Evolutionary conservation across 441 rosid genomes (phyloP).

Genomic region (Capsella rubella): DNA sequence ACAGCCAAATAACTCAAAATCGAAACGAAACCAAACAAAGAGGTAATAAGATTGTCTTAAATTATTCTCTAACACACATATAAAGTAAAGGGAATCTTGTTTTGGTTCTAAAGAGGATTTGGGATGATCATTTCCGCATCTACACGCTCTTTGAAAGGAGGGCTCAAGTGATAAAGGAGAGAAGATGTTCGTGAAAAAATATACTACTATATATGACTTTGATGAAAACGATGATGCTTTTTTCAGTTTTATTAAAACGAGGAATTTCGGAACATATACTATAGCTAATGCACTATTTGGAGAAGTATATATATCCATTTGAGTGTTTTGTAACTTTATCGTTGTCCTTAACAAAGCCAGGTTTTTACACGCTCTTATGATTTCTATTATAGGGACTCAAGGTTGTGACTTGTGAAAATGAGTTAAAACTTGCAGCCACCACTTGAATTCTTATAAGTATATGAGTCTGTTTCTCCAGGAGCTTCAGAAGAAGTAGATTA

Average conservation of each 20-base stretch:
- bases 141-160: slow-evolving; percentile 7
- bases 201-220: background rate
- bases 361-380: too few relatives aligned
- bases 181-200: background rate
- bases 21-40: background rate
- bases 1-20: background rate
- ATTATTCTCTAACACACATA: background rate
- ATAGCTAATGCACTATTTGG: background rate
- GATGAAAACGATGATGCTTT: slow-evolving; percentile 25
- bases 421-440: too few relatives aligned
- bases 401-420: too few relatives aligned
- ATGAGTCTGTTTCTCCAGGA: too few relatives aligned
- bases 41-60: background rate
- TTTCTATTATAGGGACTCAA: too few relatives aligned
- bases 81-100: background rate
- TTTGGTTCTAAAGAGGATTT: background rate
- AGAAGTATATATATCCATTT: background rate
- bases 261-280: slow-evolving; percentile 28
- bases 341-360: too few relatives aligned
- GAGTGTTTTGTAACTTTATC: background rate
- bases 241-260: slow-evolving; percentile 22
- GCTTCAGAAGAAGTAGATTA: too few relatives aligned
- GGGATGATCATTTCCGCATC: slow-evolving; percentile 14
- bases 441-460: too few relatives aligned
- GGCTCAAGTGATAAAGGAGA: slow-evolving; percentile 10